phyloP scores from a whole-genome alignment of 352 stramenopile genomes.

The Phytophthora europaea region DNA sequence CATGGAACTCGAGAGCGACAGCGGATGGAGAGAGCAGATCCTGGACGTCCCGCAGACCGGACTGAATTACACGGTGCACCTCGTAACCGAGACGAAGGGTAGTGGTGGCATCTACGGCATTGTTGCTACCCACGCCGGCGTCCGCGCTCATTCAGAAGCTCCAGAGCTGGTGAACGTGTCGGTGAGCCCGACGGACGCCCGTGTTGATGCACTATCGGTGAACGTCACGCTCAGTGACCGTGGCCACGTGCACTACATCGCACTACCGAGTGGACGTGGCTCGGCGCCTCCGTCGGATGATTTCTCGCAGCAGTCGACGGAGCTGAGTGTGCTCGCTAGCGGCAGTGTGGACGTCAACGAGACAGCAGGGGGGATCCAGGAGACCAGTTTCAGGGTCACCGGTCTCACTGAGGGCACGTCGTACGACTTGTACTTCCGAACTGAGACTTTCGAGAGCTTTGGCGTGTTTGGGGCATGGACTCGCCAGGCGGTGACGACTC shows the following conservation, averaged over 20 bases:
- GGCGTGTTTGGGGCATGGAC: conserved; percentile 78
- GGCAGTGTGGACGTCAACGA: conserved; percentile 39
- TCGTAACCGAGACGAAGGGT: conserved; percentile 75
- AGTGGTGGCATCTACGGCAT: conserved; percentile 81
- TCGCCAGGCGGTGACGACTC: conserved; percentile 49
- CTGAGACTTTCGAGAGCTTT: conserved; percentile 78
- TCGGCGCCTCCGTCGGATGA: conserved; percentile 24
- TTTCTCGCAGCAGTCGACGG: conserved; percentile 24
- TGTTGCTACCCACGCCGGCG: conserved; percentile 66
- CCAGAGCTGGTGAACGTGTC: conserved; percentile 48
- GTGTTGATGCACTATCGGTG: conserved; percentile 73
- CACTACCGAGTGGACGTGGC: conserved; percentile 42
- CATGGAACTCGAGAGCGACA: conserved; percentile 41
- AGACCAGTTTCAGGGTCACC: conserved; percentile 55
- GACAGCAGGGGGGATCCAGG: conserved; percentile 18
- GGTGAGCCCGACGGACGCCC: conserved; percentile 64
- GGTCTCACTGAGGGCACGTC: conserved; percentile 62
- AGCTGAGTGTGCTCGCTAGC: conserved; percentile 34
- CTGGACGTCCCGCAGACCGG: conserved; percentile 61
- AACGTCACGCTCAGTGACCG: conserved; percentile 53
- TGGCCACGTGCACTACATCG: conserved; percentile 76
- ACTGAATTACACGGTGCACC: conserved; percentile 75
- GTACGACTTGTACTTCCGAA: conserved; percentile 81
- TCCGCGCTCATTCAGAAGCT: conserved; percentile 60
- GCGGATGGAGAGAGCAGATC: conserved; percentile 64